Base-by-base conservation (phyloP, 2,329 filamentous ascomycete species). In the Corinectria fuckeliana region DNA sequence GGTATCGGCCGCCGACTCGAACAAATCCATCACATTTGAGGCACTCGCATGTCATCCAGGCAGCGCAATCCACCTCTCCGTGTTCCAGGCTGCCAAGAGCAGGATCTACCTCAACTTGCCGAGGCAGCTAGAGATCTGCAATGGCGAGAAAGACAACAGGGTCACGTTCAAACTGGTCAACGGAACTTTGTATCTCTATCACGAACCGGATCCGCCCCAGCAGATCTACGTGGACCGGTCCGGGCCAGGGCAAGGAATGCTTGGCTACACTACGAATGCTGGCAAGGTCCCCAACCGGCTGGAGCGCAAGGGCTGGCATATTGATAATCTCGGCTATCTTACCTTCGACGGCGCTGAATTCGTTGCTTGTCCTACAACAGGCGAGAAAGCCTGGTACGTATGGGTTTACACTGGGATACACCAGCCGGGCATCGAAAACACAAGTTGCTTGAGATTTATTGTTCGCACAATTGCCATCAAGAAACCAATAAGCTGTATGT, bases 341-440 rank as follows among this genome's bases (percentile, higher is more conserved):
- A 73, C 71, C 50, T 82, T 87, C 63, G 70, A 75, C 28, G 78
- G 78, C 41, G 59, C 60, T 2, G 70, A 74, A 56, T 78, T 86
- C 68, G 68, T 84, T 50, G 85, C 84, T 18, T 88, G 86, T 78
- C 82, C 84, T 34, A 73, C n/a, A n/a, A n/a, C n/a, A n/a, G n/a
- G n/a, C n/a, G n/a, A n/a, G n/a, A n/a, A n/a, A n/a, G n/a, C n/a
- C n/a, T n/a, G n/a, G n/a, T n/a, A n/a, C n/a, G n/a, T 81, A 62
- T 79, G 77, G 76, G 65, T 77, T 6, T 45, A 58, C 10, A 57
- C 69, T 9, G 77, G 74, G 4, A 49, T 72, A 25, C 3, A 41
- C 16, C 65, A 74, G 49, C 80, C 80, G 30, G 78, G 62, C 3
- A 71, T 73, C 10, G 74, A 74, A 68, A 44, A 71, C n/a, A n/a